Percentiles rank a stretch among this genome's conserved stretches.
phyloP scores from a whole-genome alignment of 2,329 filamentous ascomycete species.

The Fusarium papillatum region DNA sequence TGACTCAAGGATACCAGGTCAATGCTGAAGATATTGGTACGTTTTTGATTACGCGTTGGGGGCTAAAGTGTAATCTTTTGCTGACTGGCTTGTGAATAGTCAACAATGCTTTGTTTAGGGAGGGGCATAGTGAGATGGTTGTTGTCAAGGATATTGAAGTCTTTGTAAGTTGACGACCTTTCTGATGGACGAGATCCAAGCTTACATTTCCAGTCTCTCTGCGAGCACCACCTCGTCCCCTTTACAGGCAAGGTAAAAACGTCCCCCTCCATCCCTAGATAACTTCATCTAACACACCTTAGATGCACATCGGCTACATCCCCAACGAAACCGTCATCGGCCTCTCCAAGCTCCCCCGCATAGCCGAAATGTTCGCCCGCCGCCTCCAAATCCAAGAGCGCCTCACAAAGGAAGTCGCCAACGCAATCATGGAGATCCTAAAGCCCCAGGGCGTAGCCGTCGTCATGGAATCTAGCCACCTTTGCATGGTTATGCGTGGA shows the following conservation, averaged over 20 bases:
- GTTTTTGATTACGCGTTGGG: neutral
- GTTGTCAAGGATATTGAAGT: constrained; percentile 99
- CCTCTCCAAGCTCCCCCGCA: constrained; percentile 93
- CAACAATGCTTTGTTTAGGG: constrained; percentile 94
- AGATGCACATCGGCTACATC: constrained; percentile 99
- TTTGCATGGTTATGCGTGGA: constrained; percentile 99
- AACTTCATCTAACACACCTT: neutral
- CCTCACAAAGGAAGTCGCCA: constrained; percentile 94
- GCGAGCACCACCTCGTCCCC: constrained; percentile 97
- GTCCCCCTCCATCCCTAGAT: neutral
- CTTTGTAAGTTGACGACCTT: constrained; percentile 51
- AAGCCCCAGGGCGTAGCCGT: constrained; percentile 96
- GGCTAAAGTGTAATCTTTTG: neutral
- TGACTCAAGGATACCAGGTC: constrained; percentile 97
- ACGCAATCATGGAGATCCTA: constrained; percentile 92
- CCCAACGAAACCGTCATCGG: constrained; percentile 92
- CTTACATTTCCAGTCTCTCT: constrained; percentile 73
- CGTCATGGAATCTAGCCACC: constrained; percentile 95
- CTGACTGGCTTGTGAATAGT: constrained; percentile 51
- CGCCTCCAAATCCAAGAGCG: constrained; percentile 96
- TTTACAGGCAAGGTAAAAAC: constrained; percentile 88
- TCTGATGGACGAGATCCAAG: neutral
- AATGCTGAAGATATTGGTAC: constrained; percentile 84
- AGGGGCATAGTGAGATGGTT: constrained; percentile 96
- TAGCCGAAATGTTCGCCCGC: constrained; percentile 97